phyloP scores from a whole-genome alignment of 179 eudicot species.

The Nepenthes alata region DNA sequence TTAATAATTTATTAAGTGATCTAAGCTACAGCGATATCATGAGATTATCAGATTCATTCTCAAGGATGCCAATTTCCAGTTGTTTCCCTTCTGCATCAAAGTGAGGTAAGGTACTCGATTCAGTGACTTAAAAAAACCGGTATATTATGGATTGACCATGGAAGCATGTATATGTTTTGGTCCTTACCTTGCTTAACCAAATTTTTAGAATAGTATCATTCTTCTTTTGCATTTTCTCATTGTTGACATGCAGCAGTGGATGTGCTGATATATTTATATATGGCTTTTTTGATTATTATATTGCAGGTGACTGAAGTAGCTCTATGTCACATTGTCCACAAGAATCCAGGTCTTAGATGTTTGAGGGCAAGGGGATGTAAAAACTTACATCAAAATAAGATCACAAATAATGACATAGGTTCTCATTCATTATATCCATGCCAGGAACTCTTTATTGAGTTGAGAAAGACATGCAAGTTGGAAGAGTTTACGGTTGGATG shows the following conservation, averaged over 20 bases:
- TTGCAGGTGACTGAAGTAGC: slow-evolving; percentile 61
- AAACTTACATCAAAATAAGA: slow-evolving; percentile 23
- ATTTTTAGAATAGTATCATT: too few relatives aligned
- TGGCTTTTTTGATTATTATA: not conserved
- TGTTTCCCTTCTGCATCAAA: too few relatives aligned
- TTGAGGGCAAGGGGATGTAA: slow-evolving; percentile 57
- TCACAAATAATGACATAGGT: slow-evolving; percentile 10
- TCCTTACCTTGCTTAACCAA: too few relatives aligned
- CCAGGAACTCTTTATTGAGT: slow-evolving; percentile 26
- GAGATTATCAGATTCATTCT: too few relatives aligned
- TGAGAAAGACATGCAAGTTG: slow-evolving; percentile 49
- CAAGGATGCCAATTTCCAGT: too few relatives aligned
- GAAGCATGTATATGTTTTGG: too few relatives aligned
- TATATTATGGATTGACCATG: too few relatives aligned
- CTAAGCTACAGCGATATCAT: too few relatives aligned
- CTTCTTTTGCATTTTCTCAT: not conserved
- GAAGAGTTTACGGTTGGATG: slow-evolving; percentile 67
- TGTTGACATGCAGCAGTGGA: not conserved
- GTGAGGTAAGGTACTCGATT: too few relatives aligned
- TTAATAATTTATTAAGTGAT: too few relatives aligned
- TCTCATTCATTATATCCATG: slow-evolving; percentile 8
- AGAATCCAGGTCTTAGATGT: slow-evolving; percentile 44
- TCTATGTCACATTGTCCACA: slow-evolving; percentile 31
- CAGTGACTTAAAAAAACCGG: too few relatives aligned
- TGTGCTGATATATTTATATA: not conserved